Percentiles rank a stretch among this genome's conserved stretches.
Evolutionary conservation across 768 basidiomycete genomes (phyloP).

Genomic region (Lactifluus pinguis): DNA sequence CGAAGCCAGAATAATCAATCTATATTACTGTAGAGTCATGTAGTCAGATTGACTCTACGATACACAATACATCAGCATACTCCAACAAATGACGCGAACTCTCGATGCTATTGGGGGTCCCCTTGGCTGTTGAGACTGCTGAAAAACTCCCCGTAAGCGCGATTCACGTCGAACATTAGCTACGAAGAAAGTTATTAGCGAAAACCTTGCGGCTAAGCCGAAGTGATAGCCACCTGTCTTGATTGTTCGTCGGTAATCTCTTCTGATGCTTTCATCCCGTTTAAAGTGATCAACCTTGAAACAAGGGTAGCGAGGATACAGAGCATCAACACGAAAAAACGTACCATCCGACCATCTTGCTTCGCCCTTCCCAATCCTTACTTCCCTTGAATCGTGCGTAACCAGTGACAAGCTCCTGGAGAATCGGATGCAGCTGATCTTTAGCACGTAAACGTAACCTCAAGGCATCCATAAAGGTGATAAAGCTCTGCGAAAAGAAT

Average conservation of each 20-base stretch:
- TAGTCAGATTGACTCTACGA: not conserved
- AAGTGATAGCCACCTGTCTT: conserved; percentile 55
- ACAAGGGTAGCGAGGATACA: not conserved
- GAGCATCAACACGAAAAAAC: conserved; percentile 20
- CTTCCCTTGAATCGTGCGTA: conserved; percentile 92
- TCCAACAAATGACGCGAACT: not conserved
- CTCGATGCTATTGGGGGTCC: not conserved
- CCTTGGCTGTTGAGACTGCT: conserved; percentile 50
- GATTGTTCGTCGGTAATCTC: conserved; percentile 94
- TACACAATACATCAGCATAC: not conserved
- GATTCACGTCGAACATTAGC: conserved; percentile 94
- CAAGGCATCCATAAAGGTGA: conserved; percentile 97
- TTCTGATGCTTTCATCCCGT: conserved; percentile 94
- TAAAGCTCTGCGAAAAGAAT: conserved; percentile 63
- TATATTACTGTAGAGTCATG: no score
- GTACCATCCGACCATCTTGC: conserved; percentile 87
- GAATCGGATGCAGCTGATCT: conserved; percentile 88
- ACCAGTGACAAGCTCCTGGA: conserved; percentile 92
- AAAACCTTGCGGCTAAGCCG: not conserved
- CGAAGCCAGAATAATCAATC: not conserved
- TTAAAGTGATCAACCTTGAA: conserved; percentile 85
- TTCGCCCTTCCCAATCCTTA: conserved; percentile 94
- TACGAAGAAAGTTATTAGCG: conserved; percentile 25
- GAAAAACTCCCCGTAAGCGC: conserved; percentile 93
- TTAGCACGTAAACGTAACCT: conserved; percentile 91